These are phyloP conservation scores for Amylocarpus encephaloides DNA, from an alignment of 2,329 filamentous ascomycete genomes.

Conservation along the genomic window DNA sequence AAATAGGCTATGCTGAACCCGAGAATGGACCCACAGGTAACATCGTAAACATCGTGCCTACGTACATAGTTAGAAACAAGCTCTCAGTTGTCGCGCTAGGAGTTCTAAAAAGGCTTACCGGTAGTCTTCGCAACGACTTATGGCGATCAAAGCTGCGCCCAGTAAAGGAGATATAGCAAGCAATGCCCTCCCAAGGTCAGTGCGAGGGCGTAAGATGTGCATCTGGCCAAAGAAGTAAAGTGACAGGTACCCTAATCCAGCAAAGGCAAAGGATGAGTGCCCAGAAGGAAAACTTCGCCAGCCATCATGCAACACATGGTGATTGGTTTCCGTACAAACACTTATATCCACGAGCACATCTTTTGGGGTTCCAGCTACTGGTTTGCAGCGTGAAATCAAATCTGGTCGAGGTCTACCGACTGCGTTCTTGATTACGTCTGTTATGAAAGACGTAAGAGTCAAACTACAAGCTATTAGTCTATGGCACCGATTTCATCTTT, in stretches of 20 bases:
- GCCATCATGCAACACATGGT: conserved; percentile 69
- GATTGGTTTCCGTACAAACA: conserved; percentile 66
- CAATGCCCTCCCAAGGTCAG: conserved; percentile 49
- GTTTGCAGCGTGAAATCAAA: conserved; percentile 80
- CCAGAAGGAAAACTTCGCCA: conserved; percentile 81
- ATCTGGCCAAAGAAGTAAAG: conserved; percentile 65
- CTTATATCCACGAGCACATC: conserved; percentile 54
- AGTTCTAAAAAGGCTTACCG: conserved; percentile 30
- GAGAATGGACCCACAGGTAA: conserved; percentile 53
- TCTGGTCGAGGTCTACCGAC: conserved; percentile 72
- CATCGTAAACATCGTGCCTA: conserved; percentile 62
- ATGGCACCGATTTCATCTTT: too few species aligned
- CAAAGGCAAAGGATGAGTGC: conserved; percentile 73
- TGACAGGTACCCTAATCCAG: conserved; percentile 68
- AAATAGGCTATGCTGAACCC: conserved; percentile 57
- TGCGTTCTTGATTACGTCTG: conserved; percentile 81
- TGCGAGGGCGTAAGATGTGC: conserved; percentile 42
- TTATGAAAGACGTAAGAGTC: conserved; percentile 73
- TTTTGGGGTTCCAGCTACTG: conserved; percentile 43
- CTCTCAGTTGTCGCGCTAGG: neutral
- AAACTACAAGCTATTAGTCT: conserved; percentile 35
- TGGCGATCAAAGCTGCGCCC: conserved; percentile 60
- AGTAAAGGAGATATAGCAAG: conserved; percentile 53
- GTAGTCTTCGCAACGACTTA: conserved; percentile 64
- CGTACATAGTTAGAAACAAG: neutral